Evolutionary conservation across 208 protist genomes (phyloP).

Genomic region (Leishmania guyanensis): DNA sequence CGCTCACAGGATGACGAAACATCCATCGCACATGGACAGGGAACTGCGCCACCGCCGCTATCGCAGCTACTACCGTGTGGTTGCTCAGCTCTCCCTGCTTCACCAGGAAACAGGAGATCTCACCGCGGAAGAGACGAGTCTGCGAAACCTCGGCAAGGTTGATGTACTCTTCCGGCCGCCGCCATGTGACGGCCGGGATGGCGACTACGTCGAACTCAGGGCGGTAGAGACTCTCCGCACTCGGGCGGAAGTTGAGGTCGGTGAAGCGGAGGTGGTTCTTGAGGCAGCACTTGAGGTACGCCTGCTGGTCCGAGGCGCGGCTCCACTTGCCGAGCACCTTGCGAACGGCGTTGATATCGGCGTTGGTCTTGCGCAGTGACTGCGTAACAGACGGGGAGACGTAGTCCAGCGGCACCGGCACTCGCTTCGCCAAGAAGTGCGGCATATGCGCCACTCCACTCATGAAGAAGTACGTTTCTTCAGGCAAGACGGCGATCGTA

Average conservation of each 20-base stretch:
- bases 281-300: constrained; percentile 47
- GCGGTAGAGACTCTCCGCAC: constrained; percentile 35
- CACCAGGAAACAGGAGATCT: constrained; percentile 56
- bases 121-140: constrained; percentile 51
- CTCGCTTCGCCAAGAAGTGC: constrained; percentile 44
- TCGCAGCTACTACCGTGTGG: constrained; percentile 70
- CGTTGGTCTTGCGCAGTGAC: constrained; percentile 34
- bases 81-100: constrained; percentile 64
- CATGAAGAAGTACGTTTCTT: constrained; percentile 61
- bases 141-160: constrained; percentile 34
- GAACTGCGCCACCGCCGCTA: constrained; percentile 61
- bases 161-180: constrained; percentile 53
- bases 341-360: constrained; percentile 34
- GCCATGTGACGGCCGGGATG: constrained; percentile 43
- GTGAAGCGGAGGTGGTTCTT: constrained; percentile 47
- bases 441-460: constrained; percentile 31
- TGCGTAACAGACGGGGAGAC: constrained; percentile 39
- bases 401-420: constrained; percentile 44
- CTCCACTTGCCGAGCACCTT: constrained; percentile 37
- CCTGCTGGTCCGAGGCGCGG: constrained; percentile 35
- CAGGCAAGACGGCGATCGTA: constrained; percentile 52
- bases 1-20: constrained; percentile 64
- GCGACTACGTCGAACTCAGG: constrained; percentile 27
- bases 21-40: constrained; percentile 46
- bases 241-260: constrained; percentile 55